Percentiles rank a stretch among this genome's conserved stretches.
Conservation (phyloP, 208 protist species). For the Chromosphaera perkinsii region DNA sequence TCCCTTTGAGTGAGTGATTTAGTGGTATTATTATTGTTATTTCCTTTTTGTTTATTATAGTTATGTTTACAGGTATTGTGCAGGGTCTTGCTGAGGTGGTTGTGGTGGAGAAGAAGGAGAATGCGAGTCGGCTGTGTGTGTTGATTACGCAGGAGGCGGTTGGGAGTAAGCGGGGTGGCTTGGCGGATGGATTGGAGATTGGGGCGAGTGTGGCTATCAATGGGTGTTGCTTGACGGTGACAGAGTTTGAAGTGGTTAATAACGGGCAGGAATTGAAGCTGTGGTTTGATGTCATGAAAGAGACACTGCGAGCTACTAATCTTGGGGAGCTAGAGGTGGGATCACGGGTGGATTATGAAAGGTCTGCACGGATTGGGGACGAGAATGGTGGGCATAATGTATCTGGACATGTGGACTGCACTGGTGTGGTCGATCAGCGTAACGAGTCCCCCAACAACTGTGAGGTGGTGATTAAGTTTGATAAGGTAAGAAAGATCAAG, state of each 20-base stretch:
- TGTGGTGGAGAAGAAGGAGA: background rate
- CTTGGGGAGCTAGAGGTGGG: constrained; percentile 13
- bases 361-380: constrained; percentile 22
- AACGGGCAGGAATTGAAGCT: constrained; percentile 1
- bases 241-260: background rate
- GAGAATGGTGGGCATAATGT: constrained; percentile 30
- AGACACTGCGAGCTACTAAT: constrained; percentile 30
- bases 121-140: background rate
- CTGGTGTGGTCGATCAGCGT: background rate
- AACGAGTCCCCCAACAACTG: constrained; percentile 7
- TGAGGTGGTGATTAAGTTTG: constrained; percentile 13
- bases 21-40: too few relatives aligned
- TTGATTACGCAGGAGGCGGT: too few relatives aligned
- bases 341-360: constrained; percentile 24
- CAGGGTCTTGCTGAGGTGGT: background rate
- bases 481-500: background rate
- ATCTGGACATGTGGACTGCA: constrained; percentile 29
- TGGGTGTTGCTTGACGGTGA: constrained; percentile 33
- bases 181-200: background rate
- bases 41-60: too few relatives aligned
- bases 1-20: too few relatives aligned
- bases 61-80: constrained; percentile 21
- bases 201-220: constrained; percentile 37
- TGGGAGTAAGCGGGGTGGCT: too few relatives aligned
- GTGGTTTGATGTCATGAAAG: constrained; percentile 33